Conservation (phyloP, 257 asterid genomes). For the Nicotiana knightiana region DNA sequence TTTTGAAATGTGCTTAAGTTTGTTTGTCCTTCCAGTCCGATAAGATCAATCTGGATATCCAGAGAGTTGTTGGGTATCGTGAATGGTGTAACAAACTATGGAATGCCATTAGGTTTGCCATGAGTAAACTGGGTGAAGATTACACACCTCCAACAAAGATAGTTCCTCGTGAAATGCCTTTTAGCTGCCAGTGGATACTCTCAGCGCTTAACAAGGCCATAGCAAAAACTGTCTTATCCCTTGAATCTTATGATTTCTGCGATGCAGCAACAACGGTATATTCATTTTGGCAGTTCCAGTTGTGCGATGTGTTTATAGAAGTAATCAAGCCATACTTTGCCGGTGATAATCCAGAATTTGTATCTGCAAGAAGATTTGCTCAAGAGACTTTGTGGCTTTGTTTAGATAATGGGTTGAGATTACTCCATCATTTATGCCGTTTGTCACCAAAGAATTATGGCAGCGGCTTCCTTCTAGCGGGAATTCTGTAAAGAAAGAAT, state of each 20-base stretch:
- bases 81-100: constrained; percentile 94
- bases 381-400: constrained; percentile 87
- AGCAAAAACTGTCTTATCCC: constrained; percentile 48
- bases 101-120: constrained; percentile 89
- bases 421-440: constrained; percentile 94
- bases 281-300: constrained; percentile 79
- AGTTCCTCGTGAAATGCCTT: constrained; percentile 54
- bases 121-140: constrained; percentile 87
- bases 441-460: constrained; percentile 88
- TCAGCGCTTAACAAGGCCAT: constrained; percentile 80
- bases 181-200: constrained; percentile 91
- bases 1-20: too few species aligned
- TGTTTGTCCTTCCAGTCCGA: constrained; percentile 53
- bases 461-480: constrained; percentile 74
- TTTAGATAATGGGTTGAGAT: constrained; percentile 69
- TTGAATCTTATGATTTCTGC: constrained; percentile 68
- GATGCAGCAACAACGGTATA: constrained; percentile 78
- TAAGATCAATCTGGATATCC: constrained; percentile 76
- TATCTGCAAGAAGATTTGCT: constrained; percentile 47
- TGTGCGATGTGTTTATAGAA: constrained; percentile 90
- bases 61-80: constrained; percentile 86
- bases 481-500: constrained; percentile 55
- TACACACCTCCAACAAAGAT: constrained; percentile 56
- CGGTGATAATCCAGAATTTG: constrained; percentile 35
- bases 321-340: constrained; percentile 77